These are phyloP conservation scores for Sphagnum tenellum DNA, from an alignment of 225 moss, liverwort and hornwort species.

Conservation along the genomic window DNA sequence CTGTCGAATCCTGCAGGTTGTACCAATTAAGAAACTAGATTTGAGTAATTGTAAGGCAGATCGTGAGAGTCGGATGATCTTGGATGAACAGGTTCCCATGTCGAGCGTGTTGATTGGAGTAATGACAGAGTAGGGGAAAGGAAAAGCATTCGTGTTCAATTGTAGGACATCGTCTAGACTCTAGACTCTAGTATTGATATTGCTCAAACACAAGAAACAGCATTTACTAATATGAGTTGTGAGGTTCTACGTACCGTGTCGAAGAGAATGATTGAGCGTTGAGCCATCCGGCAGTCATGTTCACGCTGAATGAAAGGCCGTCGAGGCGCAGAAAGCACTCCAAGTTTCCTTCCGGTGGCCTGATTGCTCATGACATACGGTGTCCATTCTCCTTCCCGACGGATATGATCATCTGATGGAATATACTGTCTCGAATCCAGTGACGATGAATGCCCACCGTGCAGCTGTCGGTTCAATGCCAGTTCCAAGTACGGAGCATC, in stretches of 20 bases:
- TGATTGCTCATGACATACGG: slow-evolving; percentile 27
- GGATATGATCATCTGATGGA: neutral
- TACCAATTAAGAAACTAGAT: neutral
- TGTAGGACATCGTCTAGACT: neutral
- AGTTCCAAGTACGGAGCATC: slow-evolving; percentile 48
- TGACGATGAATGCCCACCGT: slow-evolving; percentile 27
- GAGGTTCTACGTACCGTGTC: too few species aligned
- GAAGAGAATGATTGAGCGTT: too few species aligned
- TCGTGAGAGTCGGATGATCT: neutral
- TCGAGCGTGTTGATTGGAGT: too few species aligned
- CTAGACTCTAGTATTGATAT: neutral
- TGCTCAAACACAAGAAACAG: slow-evolving; percentile 12
- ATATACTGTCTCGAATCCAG: slow-evolving; percentile 7
- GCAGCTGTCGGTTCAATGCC: slow-evolving; percentile 25
- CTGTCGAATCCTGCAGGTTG: too few species aligned
- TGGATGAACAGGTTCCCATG: too few species aligned
- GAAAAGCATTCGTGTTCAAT: too few species aligned
- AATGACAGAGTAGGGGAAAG: too few species aligned
- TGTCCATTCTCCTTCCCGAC: slow-evolving; percentile 38
- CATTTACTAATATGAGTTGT: too few species aligned
- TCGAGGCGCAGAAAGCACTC: slow-evolving; percentile 23
- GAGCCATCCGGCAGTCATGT: too few species aligned
- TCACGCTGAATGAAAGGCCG: too few species aligned
- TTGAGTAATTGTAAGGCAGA: neutral
- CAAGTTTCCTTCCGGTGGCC: slow-evolving; percentile 9